Percentiles rank a stretch among this genome's conserved stretches.
phyloP scores from a whole-genome alignment of 75 land plant genomes.

The Cryptomeria japonica region DNA sequence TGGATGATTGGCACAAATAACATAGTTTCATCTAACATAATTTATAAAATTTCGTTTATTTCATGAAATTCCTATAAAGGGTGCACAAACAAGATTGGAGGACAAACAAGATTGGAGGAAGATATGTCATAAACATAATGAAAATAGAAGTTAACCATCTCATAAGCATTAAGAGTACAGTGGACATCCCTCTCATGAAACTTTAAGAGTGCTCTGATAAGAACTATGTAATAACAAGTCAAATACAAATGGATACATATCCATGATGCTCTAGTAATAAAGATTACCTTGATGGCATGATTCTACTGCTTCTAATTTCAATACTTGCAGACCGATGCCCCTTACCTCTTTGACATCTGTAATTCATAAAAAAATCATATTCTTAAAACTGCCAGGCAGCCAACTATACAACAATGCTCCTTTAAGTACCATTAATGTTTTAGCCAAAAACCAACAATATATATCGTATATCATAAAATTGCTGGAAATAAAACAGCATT shows the following conservation, averaged over 20 bases:
- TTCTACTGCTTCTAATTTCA: slow-evolving; percentile 66
- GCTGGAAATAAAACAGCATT: not conserved
- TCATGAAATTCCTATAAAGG: not conserved
- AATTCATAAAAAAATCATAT: not conserved
- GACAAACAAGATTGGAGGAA: not conserved
- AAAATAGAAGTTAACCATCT: not conserved
- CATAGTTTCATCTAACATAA: not conserved
- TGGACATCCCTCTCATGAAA: not conserved
- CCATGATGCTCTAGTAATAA: not conserved
- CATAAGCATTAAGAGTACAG: not conserved
- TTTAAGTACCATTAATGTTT: not conserved
- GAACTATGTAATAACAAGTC: not conserved
- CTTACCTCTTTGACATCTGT: slow-evolving; percentile 85
- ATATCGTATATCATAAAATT: not conserved
- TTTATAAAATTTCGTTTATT: not conserved
- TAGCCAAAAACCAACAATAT: not conserved
- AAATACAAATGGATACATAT: slow-evolving; percentile 12
- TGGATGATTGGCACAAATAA: not conserved
- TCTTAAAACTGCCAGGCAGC: not conserved
- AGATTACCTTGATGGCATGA: slow-evolving; percentile 32
- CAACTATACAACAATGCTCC: not conserved
- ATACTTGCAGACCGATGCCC: slow-evolving; percentile 86
- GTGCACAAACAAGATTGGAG: not conserved
- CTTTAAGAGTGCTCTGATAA: not conserved
- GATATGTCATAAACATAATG: not conserved